phyloP scores from a whole-genome alignment of 192 early-diverging fungal species.

The Coemansia sp. region DNA sequence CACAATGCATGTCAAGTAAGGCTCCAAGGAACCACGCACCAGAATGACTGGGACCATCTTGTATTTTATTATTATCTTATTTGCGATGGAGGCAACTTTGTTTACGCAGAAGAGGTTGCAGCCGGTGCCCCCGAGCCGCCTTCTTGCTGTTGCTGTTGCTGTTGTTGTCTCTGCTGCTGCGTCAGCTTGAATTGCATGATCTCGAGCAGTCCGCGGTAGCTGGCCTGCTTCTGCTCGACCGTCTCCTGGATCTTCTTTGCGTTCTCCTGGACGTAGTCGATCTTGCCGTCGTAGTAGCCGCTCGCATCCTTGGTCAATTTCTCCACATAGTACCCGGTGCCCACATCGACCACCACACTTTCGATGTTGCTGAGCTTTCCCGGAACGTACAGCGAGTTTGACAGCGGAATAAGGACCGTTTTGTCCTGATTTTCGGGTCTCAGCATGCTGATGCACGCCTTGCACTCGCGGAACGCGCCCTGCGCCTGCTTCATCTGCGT shows the following conservation, averaged over 20 bases:
- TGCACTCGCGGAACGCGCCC: slow-evolving; percentile 81
- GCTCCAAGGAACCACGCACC: no score
- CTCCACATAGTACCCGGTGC: slow-evolving; percentile 94
- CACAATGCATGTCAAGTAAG: no score
- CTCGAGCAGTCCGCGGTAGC: slow-evolving; percentile 55
- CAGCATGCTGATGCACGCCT: slow-evolving; percentile 67
- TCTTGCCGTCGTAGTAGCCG: slow-evolving; percentile 80
- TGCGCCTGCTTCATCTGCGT: slow-evolving; percentile 86
- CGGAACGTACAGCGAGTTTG: slow-evolving; percentile 82
- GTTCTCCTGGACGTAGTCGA: slow-evolving; percentile 80
- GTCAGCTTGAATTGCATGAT: slow-evolving; percentile 53
- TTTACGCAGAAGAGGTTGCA: background rate
- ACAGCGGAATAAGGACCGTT: slow-evolving; percentile 49
- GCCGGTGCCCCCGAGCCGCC: background rate
- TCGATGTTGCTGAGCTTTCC: slow-evolving; percentile 79
- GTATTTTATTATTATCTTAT: background rate
- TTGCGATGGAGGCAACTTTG: background rate
- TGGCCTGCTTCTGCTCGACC: slow-evolving; percentile 75
- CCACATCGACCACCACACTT: slow-evolving; percentile 92
- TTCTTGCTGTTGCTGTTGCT: slow-evolving; percentile 20
- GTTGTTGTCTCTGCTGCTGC: slow-evolving; percentile 39
- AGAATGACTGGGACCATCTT: no score
- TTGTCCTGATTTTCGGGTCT: slow-evolving; percentile 56
- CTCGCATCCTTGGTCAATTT: slow-evolving; percentile 84
- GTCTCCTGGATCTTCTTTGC: slow-evolving; percentile 80